Conservation (phyloP, 2,329 filamentous ascomycete genomes). For the Cytospora leucostoma region DNA sequence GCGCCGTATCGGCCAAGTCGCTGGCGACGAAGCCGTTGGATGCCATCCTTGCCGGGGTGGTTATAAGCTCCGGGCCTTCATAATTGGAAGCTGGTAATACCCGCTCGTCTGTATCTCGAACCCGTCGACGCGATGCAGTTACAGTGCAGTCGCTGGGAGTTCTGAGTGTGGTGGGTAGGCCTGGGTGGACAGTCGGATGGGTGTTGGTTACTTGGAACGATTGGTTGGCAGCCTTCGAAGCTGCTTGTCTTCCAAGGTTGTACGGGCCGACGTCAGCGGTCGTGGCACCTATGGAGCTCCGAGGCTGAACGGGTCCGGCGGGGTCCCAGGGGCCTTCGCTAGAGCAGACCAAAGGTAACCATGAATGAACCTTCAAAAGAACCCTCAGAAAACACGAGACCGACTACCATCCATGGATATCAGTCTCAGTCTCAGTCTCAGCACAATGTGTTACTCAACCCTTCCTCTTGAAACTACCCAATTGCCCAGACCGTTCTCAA, state of each 20-base stretch:
- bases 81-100: conserved; percentile 15
- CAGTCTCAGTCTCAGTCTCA: background rate
- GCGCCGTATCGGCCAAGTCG: conserved; percentile 53
- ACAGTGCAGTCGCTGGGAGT: background rate
- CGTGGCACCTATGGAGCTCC: conserved; percentile 6
- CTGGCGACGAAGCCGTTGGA: conserved; percentile 72
- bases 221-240: conserved; percentile 12
- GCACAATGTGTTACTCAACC: background rate
- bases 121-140: background rate
- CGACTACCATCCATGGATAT: no score
- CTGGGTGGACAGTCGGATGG: background rate
- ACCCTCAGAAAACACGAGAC: no score
- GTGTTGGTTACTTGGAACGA: background rate
- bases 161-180: conserved; percentile 3
- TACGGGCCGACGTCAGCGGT: conserved; percentile 24
- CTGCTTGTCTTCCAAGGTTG: background rate
- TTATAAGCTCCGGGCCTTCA: conserved; percentile 26
- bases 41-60: conserved; percentile 54
- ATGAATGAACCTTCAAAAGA: no score
- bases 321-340: conserved; percentile 1
- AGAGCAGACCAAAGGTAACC: no score
- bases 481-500: background rate
- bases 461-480: background rate
- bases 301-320: background rate
- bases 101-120: conserved; percentile 1